These are phyloP conservation scores for Coemansia sp. DNA, from an alignment of 192 early-diverging fungal genomes.

Conservation along the genomic window DNA sequence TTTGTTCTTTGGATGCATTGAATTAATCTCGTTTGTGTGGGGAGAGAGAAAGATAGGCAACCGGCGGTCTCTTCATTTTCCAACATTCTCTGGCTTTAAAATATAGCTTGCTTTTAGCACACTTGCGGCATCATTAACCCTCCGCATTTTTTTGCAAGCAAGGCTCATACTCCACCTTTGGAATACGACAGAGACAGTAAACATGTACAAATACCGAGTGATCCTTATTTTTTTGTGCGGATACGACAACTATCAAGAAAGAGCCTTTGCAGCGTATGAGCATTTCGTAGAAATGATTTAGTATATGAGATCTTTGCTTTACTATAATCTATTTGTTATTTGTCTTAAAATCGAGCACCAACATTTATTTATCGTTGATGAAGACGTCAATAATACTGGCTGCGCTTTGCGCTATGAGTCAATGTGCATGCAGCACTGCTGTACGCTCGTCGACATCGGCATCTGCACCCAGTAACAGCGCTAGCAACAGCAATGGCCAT, in stretches of 20 bases:
- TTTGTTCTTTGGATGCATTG: no score
- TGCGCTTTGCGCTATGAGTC: conserved; percentile 5
- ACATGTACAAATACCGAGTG: background rate
- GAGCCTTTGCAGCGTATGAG: no score
- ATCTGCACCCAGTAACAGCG: background rate
- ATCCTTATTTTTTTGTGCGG: background rate
- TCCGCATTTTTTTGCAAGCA: background rate
- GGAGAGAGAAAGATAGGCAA: no score
- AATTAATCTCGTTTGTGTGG: no score
- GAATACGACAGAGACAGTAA: background rate
- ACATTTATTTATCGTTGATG: background rate
- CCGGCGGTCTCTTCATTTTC: background rate
- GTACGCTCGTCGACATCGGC: background rate
- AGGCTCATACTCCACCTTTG: background rate
- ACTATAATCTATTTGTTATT: background rate
- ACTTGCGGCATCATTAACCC: background rate
- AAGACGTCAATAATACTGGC: conserved; percentile 6
- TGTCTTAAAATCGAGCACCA: background rate
- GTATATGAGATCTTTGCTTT: no score
- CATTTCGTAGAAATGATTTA: no score
- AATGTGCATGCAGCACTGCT: conserved; percentile 2
- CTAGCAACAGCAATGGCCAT: background rate
- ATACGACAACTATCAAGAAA: no score
- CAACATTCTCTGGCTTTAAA: background rate
- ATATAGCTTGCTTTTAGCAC: background rate